Evolutionary conservation across 1,139 yeast genomes (phyloP), one percentile per base, ranked within the genome.

Genomic region (Suhomyces wounanorum): DNA sequence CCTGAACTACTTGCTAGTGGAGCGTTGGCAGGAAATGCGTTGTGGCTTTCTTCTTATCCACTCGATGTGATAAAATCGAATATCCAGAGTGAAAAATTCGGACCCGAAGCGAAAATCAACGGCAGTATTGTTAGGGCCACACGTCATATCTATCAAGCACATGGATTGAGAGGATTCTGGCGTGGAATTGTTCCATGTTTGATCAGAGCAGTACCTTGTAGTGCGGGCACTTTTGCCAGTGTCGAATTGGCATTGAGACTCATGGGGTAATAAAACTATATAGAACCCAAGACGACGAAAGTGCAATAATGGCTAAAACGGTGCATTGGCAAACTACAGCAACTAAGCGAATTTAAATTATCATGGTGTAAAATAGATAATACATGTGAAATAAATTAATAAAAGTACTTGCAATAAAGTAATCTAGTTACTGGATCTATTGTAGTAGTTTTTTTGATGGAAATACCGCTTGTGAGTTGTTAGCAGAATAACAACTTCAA

Each of bases 171-270:
- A 7, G 91, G 90, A 0, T 84, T 86, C 62, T 86, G 90, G 89
- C 74, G 82, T 56, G 92, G 94, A 1, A 73, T 87, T 40, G 80
- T 78, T 2, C 94, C 92, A 0, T 85, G 91, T 38, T 72, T 87
- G 51, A 59, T 85, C 26, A 71, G 94, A 55, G 92, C 92, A 0
- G 75, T 84, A 26, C 92, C 92, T 1, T 85, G 89, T 53, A 82
- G 87, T 54, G 89, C 91, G 0, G 87, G 88, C 9, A 86, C 92
- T 0, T 86, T 86, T 73, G 89, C 89, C n/a, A 81, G 86, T 41
- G 92, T 85, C 1, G 92, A 86, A 62, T 70, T 83, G 55, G 85
- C 89, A 0, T 68, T 86, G 55, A 67, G 92, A 43, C 54, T 84
- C 28, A 68, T 85, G 75, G 82, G 79, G 3, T 76, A 62, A 14